Conservation (phyloP, 371 early-diverging fungal species). For the Cokeromyces recurvatus region DNA sequence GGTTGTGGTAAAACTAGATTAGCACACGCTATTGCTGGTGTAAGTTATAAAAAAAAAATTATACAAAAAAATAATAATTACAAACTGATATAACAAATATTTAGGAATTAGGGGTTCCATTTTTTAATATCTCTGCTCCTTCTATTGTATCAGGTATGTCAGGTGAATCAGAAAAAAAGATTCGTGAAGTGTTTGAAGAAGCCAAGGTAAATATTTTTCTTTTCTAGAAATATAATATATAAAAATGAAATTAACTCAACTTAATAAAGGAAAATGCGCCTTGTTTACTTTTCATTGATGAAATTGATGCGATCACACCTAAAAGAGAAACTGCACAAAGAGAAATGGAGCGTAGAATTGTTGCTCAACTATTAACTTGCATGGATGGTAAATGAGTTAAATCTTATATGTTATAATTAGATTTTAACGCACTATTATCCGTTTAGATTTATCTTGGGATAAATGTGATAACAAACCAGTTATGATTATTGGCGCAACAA, state of each 20-base stretch:
- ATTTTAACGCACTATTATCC: too few species aligned
- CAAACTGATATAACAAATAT: too few species aligned
- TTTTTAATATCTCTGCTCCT: constrained; percentile 97
- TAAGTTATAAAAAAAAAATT: constrained; percentile 37
- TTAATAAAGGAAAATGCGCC: constrained; percentile 59
- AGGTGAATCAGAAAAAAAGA: constrained; percentile 99
- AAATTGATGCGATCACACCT: constrained; percentile 99
- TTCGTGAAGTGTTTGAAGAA: constrained; percentile 97
- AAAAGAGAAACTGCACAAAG: constrained; percentile 98
- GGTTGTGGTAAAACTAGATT: constrained; percentile 99
- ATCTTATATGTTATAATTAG: too few species aligned
- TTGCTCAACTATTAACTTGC: constrained; percentile 98
- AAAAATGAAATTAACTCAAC: too few species aligned
- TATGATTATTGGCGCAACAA: constrained; percentile 99
- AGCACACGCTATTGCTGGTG: constrained; percentile 97
- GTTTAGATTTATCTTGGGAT: constrained; percentile 76
- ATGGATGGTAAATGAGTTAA: constrained; percentile 91
- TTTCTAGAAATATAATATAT: neutral
- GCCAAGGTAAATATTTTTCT: constrained; percentile 57
- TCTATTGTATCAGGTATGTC: constrained; percentile 98
- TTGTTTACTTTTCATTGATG: constrained; percentile 98
- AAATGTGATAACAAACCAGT: constrained; percentile 87
- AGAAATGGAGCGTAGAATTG: constrained; percentile 99
- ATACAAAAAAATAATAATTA: too few species aligned
- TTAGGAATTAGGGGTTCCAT: constrained; percentile 90